Evolutionary conservation across 148 eudicot species (phyloP).

Genomic region (Arctostaphylos glauca): DNA sequence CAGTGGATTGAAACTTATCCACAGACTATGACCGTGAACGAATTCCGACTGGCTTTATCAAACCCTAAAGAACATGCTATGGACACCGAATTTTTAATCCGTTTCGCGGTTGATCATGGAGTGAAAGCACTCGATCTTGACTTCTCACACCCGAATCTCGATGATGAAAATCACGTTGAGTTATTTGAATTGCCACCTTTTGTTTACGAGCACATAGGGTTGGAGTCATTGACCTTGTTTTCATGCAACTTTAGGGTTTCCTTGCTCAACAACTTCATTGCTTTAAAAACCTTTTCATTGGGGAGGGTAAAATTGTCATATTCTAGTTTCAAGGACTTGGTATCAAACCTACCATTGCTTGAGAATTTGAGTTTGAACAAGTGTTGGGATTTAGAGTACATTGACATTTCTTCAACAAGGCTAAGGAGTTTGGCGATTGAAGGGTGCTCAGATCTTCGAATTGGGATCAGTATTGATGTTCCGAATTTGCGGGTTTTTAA

Average conservation of each 20-base stretch:
- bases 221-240: conserved; percentile 28
- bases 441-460: conserved; percentile 22
- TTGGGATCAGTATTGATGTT: conserved; percentile 6
- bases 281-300: conserved; percentile 25
- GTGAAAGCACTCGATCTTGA: conserved; percentile 35
- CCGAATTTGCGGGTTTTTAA: conserved; percentile 22
- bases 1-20: conserved; percentile 7
- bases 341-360: conserved; percentile 16
- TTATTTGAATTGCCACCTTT: conserved; percentile 20
- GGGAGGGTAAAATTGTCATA: conserved; percentile 21
- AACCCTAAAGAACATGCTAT: not conserved
- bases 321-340: not conserved
- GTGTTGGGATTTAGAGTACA: conserved; percentile 17
- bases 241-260: conserved; percentile 21
- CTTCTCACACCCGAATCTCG: conserved; percentile 10
- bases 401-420: conserved; percentile 9
- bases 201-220: conserved; percentile 14
- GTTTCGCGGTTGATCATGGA: conserved; percentile 17
- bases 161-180: not conserved
- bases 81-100: not conserved
- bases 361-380: conserved; percentile 29
- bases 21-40: not conserved
- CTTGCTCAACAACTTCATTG: not conserved
- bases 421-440: conserved; percentile 30
- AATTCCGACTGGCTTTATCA: conserved; percentile 28